Evolutionary conservation across 257 asterid genomes (phyloP).

Genomic region (Salvia splendens): DNA sequence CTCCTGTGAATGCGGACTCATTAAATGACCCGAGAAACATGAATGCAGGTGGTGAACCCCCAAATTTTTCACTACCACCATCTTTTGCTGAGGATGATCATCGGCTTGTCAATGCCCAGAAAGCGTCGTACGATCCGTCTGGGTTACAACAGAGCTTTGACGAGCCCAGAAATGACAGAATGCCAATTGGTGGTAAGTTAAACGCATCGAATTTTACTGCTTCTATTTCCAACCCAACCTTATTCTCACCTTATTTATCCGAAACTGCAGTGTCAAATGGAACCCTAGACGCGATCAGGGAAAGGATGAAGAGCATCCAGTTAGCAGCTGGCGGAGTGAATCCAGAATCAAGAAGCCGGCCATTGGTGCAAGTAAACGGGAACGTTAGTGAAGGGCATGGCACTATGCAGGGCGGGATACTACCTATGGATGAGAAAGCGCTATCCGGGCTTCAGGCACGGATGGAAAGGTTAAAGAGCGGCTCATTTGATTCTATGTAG

Average conservation of each 20-base stretch:
- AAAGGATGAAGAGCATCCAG: constrained; percentile 98
- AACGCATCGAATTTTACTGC: neutral
- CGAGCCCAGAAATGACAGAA: constrained; percentile 69
- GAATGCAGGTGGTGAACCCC: constrained; percentile 64
- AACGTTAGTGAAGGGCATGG: constrained; percentile 48
- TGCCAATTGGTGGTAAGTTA: constrained; percentile 76
- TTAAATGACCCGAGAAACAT: constrained; percentile 54
- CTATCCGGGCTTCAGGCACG: constrained; percentile 98
- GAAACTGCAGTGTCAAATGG: constrained; percentile 77
- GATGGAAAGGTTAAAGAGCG: constrained; percentile 93
- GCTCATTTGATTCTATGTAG: constrained; percentile 73
- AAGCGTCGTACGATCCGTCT: constrained; percentile 52
- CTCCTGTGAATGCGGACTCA: constrained; percentile 73
- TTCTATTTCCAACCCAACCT: no score
- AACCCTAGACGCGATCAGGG: constrained; percentile 90
- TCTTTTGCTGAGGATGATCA: constrained; percentile 68
- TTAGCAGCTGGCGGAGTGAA: constrained; percentile 70
- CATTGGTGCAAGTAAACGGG: constrained; percentile 60
- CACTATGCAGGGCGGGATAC: constrained; percentile 56
- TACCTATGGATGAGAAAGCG: constrained; percentile 97
- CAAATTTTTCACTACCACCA: constrained; percentile 81
- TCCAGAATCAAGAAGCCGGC: constrained; percentile 57
- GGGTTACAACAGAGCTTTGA: constrained; percentile 58
- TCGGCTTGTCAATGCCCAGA: constrained; percentile 45
- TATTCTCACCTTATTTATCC: neutral